Evolutionary conservation across 257 asterid genomes (phyloP), one percentile per base, ranked within the genome.

Genomic region (Jacaranda copaia): DNA sequence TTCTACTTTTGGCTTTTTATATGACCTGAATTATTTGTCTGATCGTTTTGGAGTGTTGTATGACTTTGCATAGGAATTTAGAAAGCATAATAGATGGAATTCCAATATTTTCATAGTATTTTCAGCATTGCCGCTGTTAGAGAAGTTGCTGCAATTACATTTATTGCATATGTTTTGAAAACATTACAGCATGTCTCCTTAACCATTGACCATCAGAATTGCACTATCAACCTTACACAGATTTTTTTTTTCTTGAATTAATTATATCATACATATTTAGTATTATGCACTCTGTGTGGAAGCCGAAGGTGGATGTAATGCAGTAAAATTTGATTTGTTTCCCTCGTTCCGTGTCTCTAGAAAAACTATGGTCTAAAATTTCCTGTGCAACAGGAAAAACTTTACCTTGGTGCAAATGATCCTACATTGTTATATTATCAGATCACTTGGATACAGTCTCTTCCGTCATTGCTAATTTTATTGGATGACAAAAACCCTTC

Each of bases 381-480:
- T 45, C 19, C 38, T 42, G 63, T 82, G 79, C 70, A 61, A 65
- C 85, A 95, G 97, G 96, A 89, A 76, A 79, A 81, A 78, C 77
- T 80, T 25, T 75, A 72, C 81, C 70, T 78, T 46, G 88, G 85
- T 77, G 70, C 82, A 55, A 62, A 77, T 68, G 92, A 89, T 82
- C 86, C 96, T 68, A 73, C 85, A 77, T 72, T 93, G 52, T 83
- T 86, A 76, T 77, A 80, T 72, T 81, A 84, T 77, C 91, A 85
- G 76, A 84, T 83, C 14, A 46, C 80, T 36, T 95, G 98, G 99
- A 83, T 92, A 56, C 86, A 80, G 61, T 86, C 85, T 81, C 92
- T 95, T 81, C 97, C 98, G 72, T 77, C 88, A 8, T 79, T 93
- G 87, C 89, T 95, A 58, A 61, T 88, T 60, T 82, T 71, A 48